Base-by-base conservation (phyloP, 148 eudicot genomes). In the Camellia japonica region DNA sequence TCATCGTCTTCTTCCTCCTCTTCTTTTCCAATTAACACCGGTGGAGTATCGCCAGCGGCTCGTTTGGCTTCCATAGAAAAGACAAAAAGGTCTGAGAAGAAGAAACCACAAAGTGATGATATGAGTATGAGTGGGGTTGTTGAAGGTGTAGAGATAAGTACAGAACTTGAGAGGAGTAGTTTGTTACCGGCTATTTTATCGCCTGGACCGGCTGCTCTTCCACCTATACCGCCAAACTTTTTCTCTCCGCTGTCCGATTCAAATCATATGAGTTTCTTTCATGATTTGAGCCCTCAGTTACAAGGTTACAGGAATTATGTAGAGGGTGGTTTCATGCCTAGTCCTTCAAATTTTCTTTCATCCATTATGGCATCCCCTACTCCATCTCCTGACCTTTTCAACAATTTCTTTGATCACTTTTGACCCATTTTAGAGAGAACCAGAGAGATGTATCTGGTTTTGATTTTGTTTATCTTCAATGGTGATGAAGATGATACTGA, bases 131-230 rank as follows among this genome's bases (percentile, higher is more conserved):
- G 38, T 30, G 1, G 1, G 1, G 38, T 30, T 30, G 62, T 76
- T 66, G 85, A 83, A 47, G 87, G 77, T 3, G 56, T 79, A 11
- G 82, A 88, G 43, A 81, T 79, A 20, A 80, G 65, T 5, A 20
- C 76, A 4, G 83, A 52, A 71, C 61, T 85, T 46, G 87, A 79
- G 65, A 86, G 82, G 74, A 77, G 81, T 16, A 81, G 86, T 54
- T 61, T 77, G 58, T 88, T 91, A 11, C 94, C 94, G 7, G 90
- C 95, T 20, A 92, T 95, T 3, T 56, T 80, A 73, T 95, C 99
- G 0, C 93, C 97, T 1, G 95, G 87, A 44, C 99, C 97, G 67
- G 83, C 82, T 20, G 86, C 91, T 47, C 81, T 91, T 7, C 92
- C 87, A 18, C 92, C 90, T 56, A 87, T 93, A 58, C 87, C 97